Evolutionary conservation across 352 stramenopile species (phyloP).

Genomic region (Globisporangium carolinianum): DNA sequence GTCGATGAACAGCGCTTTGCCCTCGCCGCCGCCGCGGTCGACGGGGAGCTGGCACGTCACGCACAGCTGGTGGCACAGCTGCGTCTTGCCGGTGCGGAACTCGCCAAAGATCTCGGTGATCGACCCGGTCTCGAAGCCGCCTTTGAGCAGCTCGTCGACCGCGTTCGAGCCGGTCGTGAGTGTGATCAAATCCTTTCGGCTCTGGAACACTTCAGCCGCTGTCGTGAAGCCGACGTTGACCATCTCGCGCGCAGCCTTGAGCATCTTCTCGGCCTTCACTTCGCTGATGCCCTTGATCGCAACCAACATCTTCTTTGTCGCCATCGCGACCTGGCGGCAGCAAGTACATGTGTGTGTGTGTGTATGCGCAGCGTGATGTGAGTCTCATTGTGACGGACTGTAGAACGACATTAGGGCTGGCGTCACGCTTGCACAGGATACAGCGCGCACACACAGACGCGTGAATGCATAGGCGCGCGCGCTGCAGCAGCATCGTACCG

Average conservation of each 20-base stretch:
- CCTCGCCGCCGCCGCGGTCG: constrained; percentile 96
- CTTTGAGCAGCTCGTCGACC: constrained; percentile 86
- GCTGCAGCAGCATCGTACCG: constrained; percentile 35
- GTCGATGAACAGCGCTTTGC: constrained; percentile 98
- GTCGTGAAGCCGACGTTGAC: constrained; percentile 99
- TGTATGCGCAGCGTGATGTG: no score
- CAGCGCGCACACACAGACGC: no score
- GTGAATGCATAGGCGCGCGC: no score
- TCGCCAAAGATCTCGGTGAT: constrained; percentile 99
- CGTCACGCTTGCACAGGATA: no score
- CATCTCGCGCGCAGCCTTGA: constrained; percentile 96
- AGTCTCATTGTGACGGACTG: not conserved
- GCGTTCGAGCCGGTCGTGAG: constrained; percentile 91
- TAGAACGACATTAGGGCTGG: no score
- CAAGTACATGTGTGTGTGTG: no score
- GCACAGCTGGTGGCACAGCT: constrained; percentile 99
- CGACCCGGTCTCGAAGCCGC: constrained; percentile 97
- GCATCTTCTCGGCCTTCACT: constrained; percentile 98
- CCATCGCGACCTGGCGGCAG: constrained; percentile 84
- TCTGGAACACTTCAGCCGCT: constrained; percentile 83
- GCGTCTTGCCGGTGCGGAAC: constrained; percentile 99
- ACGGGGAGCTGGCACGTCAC: constrained; percentile 98
- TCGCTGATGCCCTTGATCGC: constrained; percentile 99
- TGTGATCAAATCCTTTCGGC: constrained; percentile 90
- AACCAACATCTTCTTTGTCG: constrained; percentile 96